Evolutionary conservation across 768 basidiomycete species (phyloP).

Genomic region (Sistotremastrum niveocremeum): DNA sequence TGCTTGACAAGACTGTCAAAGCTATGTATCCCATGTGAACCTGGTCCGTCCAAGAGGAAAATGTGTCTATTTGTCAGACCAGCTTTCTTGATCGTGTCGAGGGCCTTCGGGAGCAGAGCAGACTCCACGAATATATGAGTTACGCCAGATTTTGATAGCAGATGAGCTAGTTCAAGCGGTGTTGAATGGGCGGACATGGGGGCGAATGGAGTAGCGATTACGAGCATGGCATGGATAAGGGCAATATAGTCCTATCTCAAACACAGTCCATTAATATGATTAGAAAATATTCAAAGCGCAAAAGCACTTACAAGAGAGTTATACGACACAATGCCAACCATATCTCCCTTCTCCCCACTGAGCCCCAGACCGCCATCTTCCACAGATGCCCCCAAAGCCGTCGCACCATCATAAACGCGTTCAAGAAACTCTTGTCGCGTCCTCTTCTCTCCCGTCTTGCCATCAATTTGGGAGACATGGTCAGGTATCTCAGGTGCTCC

Average conservation of each 20-base stretch:
- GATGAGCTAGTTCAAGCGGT: slow-evolving; percentile 39
- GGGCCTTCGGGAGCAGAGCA: slow-evolving; percentile 26
- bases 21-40: slow-evolving; percentile 25
- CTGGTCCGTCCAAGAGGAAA: slow-evolving; percentile 11
- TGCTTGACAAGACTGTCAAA: slow-evolving; percentile 31
- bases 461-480: slow-evolving; percentile 42
- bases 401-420: slow-evolving; percentile 39
- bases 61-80: slow-evolving; percentile 8
- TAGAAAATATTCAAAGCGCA: neutral
- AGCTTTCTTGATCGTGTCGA: slow-evolving; percentile 21
- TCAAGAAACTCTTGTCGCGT: slow-evolving; percentile 36
- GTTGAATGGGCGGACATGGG: slow-evolving; percentile 44
- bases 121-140: slow-evolving; percentile 44
- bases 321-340: slow-evolving; percentile 57
- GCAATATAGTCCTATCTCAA: slow-evolving; percentile 37
- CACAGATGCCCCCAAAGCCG: slow-evolving; percentile 27
- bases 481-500: slow-evolving; percentile 45
- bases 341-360: slow-evolving; percentile 30
- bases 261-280: neutral
- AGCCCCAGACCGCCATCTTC: slow-evolving; percentile 46
- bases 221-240: slow-evolving; percentile 35
- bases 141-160: slow-evolving; percentile 30
- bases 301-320: slow-evolving; percentile 45
- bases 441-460: slow-evolving; percentile 31
- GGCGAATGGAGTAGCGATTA: slow-evolving; percentile 36